These are phyloP conservation scores for Tolypocladium amazonense DNA, from an alignment of 2,329 filamentous ascomycete species.

Conservation along the genomic window DNA sequence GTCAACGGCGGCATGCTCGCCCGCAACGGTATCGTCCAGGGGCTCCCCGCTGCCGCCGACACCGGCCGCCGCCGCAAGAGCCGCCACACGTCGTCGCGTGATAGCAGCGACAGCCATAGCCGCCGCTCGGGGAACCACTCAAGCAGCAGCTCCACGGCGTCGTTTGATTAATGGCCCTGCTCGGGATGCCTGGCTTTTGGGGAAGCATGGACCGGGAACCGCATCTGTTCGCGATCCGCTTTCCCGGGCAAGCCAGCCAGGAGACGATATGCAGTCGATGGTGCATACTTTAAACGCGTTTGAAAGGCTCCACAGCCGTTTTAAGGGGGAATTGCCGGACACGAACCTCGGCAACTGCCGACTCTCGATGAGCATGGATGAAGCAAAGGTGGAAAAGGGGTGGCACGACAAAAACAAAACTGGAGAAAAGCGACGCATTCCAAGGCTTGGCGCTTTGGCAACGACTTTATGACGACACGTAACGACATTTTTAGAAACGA, in stretches of 20 bases:
- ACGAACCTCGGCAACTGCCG: conserved; percentile 4
- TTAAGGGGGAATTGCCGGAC: conserved; percentile 17
- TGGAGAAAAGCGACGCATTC: conserved; percentile 5
- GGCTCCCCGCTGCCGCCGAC: conserved; percentile 43
- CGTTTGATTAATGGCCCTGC: conserved; percentile 36
- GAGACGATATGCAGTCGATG: conserved; percentile 1
- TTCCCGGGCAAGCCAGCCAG: background rate
- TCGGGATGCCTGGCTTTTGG: background rate
- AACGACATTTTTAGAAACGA: conserved; percentile 10
- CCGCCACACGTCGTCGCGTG: conserved; percentile 38
- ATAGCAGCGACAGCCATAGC: conserved; percentile 32
- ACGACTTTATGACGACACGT: conserved; percentile 16
- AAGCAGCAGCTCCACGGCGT: conserved; percentile 52
- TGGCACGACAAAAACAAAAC: conserved; percentile 1
- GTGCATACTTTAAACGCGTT: conserved; percentile 19
- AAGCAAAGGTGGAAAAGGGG: conserved; percentile 1
- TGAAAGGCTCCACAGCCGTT: conserved; percentile 28
- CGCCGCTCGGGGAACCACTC: conserved; percentile 47
- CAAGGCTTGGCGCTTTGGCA: conserved; percentile 7
- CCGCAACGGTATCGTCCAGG: conserved; percentile 58
- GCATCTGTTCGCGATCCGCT: background rate
- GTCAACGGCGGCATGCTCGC: conserved; percentile 89
- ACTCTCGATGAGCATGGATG: conserved; percentile 4
- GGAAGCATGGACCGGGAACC: conserved; percentile 3
- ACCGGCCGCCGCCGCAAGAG: conserved; percentile 39